phyloP scores from a whole-genome alignment of 495 filamentous ascomycete genomes.

The Stereocaulon alpinum region DNA sequence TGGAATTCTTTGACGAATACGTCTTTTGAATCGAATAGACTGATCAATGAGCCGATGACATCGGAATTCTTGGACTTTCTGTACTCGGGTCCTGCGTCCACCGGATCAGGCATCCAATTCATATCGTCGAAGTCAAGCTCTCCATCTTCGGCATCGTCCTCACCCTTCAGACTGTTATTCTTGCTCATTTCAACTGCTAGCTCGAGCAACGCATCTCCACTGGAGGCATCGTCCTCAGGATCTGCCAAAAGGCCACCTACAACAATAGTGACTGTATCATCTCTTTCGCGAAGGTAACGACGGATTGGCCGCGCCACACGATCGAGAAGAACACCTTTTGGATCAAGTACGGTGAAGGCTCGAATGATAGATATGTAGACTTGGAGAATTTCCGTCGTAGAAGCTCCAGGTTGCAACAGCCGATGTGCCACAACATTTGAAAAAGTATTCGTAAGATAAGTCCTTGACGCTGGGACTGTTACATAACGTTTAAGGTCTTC shows the following conservation, averaged over 20 bases:
- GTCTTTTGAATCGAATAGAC: constrained; percentile 74
- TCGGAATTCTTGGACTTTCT: constrained; percentile 79
- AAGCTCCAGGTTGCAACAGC: constrained; percentile 77
- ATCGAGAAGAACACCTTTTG: constrained; percentile 82
- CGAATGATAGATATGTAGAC: constrained; percentile 89
- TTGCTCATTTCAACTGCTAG: constrained; percentile 65
- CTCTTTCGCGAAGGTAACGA: constrained; percentile 80
- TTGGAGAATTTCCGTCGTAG: constrained; percentile 78
- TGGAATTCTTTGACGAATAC: constrained; percentile 92
- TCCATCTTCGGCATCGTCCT: constrained; percentile 44
- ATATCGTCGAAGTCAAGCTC: constrained; percentile 83
- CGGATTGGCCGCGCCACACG: constrained; percentile 76
- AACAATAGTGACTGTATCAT: constrained; percentile 82
- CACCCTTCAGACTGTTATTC: constrained; percentile 39
- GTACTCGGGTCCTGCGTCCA: constrained; percentile 88
- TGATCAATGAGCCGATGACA: constrained; percentile 83
- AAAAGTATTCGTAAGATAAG: constrained; percentile 61
- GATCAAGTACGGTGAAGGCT: constrained; percentile 79
- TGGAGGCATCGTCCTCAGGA: constrained; percentile 35
- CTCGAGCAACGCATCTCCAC: constrained; percentile 53
- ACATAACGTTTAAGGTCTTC: constrained; percentile 62
- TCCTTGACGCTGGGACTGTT: constrained; percentile 45
- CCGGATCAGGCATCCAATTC: constrained; percentile 82
- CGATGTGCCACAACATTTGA: constrained; percentile 54
- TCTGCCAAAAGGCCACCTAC: constrained; percentile 76